Evolutionary conservation across 73 alveolate genomes (phyloP).

Genomic region (Paramecium caudatum): DNA sequence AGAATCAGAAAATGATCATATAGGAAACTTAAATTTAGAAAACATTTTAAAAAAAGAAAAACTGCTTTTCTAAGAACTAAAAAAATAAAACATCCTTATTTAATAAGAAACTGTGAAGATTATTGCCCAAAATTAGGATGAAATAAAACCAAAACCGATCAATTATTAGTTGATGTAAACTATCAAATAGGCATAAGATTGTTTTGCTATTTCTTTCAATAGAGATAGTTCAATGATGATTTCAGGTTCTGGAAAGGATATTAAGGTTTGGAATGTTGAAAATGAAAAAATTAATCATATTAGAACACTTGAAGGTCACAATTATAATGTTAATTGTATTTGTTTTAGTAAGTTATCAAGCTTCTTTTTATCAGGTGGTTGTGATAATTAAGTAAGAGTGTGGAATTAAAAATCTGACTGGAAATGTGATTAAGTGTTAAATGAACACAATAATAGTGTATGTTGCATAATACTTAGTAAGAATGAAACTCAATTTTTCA

Average conservation of each 20-base stretch:
- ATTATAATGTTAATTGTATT: constrained; percentile 15
- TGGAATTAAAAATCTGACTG: background rate
- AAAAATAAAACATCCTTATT: background rate
- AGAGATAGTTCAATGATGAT: background rate
- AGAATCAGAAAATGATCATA: background rate
- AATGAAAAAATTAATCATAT: background rate
- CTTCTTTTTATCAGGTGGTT: constrained; percentile 2
- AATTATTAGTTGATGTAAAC: background rate
- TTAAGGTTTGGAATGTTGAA: constrained; percentile 1
- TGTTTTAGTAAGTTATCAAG: background rate
- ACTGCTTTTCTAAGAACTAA: background rate
- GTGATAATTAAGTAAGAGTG: background rate
- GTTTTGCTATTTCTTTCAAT: background rate
- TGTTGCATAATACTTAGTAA: background rate
- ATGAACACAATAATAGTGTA: background rate
- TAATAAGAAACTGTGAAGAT: background rate
- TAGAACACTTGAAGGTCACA: background rate
- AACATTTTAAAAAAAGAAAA: background rate
- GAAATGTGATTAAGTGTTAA: constrained; percentile 14
- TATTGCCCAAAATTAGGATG: background rate
- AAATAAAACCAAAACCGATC: background rate
- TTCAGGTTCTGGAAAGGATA: constrained; percentile 18
- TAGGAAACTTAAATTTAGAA: constrained; percentile 17
- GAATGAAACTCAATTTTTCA: background rate
- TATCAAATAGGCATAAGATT: background rate